These are phyloP conservation scores for Galeopsis tetrahit DNA, from an alignment of 257 asterid genomes.

Conservation along the genomic window DNA sequence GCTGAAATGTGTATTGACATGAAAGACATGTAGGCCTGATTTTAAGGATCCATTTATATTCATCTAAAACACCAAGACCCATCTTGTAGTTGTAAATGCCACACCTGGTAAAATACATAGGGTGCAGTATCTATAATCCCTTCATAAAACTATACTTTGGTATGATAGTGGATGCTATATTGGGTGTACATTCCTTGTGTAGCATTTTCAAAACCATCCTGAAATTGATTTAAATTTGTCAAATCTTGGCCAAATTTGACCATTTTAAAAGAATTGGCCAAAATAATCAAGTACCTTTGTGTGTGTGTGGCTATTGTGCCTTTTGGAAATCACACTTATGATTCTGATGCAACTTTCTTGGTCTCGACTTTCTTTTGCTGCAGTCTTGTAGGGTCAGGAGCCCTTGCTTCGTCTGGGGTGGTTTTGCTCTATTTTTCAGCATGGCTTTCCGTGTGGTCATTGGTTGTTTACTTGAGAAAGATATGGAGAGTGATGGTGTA, in stretches of 20 bases:
- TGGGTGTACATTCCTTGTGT: neutral
- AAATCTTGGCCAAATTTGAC: neutral
- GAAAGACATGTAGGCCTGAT: neutral
- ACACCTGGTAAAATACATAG: neutral
- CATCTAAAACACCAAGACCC: neutral
- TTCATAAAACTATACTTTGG: neutral
- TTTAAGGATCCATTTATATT: neutral
- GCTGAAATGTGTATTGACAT: neutral
- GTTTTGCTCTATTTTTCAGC: constrained; percentile 79
- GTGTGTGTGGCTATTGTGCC: neutral
- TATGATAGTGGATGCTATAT: neutral
- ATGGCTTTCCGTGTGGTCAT: constrained; percentile 86
- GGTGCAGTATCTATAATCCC: neutral
- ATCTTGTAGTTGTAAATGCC: neutral
- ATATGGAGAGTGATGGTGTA: constrained; percentile 77
- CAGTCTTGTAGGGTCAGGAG: constrained; percentile 67
- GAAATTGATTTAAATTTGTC: neutral
- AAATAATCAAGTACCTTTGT: neutral
- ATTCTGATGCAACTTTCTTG: constrained; percentile 18
- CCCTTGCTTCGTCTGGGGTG: constrained; percentile 69
- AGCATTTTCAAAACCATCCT: neutral
- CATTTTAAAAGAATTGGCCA: neutral
- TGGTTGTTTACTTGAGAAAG: constrained; percentile 74
- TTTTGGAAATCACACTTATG: constrained; percentile 10
- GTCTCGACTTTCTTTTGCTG: constrained; percentile 29